phyloP scores from a whole-genome alignment of 2,329 filamentous ascomycete species.

The Neospermospora avenae region DNA sequence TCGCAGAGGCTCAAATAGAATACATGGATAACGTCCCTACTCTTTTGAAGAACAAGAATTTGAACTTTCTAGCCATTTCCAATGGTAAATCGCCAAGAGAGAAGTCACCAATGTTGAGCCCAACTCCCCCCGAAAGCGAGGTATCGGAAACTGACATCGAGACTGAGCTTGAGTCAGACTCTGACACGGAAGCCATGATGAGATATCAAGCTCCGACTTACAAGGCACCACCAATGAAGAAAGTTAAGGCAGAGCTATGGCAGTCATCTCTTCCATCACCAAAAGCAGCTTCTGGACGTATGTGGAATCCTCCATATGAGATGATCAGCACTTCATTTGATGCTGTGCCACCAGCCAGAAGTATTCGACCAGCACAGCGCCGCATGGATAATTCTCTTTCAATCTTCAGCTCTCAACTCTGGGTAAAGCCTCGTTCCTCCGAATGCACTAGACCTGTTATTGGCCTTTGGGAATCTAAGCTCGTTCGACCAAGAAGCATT shows the following conservation, averaged over 20 bases:
- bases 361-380: conserved; percentile 29
- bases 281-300: conserved; percentile 18
- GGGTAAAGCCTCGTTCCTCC: conserved; percentile 27
- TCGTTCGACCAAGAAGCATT: conserved; percentile 29
- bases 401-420: conserved; percentile 30
- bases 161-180: conserved; percentile 22
- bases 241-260: conserved; percentile 26
- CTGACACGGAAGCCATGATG: conserved; percentile 10
- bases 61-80: conserved; percentile 41
- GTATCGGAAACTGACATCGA: conserved; percentile 21
- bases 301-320: conserved; percentile 30
- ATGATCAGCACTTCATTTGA: conserved; percentile 1
- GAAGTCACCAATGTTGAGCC: conserved; percentile 44
- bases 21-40: conserved; percentile 43
- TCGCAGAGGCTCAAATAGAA: conserved; percentile 45
- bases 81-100: conserved; percentile 39
- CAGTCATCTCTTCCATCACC: conserved; percentile 14
- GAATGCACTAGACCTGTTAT: conserved; percentile 17
- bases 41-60: conserved; percentile 37
- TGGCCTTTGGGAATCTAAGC: conserved; percentile 33
- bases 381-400: conserved; percentile 12
- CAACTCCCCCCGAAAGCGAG: conserved; percentile 51
- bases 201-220: neutral
- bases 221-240: neutral
- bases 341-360: conserved; percentile 30